Base-by-base conservation (phyloP, 1,284 basidiomycete genomes). In the Ganoderma lucidum region DNA sequence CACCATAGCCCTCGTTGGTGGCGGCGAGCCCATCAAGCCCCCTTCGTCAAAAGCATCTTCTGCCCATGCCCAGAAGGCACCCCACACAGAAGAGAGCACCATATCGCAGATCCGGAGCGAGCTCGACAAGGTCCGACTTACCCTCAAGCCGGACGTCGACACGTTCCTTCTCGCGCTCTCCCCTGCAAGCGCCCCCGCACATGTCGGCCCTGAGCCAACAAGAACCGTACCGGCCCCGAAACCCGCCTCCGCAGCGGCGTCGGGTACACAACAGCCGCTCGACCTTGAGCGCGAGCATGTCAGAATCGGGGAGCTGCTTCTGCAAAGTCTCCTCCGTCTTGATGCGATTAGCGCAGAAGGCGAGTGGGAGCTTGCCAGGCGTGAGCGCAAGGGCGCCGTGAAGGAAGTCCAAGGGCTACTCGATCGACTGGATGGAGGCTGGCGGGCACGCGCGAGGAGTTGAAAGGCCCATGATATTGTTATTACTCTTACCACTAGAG, bases 251-350 rank as follows among this genome's bases (percentile, higher is more conserved):
- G 62, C 71, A 23, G 56, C 65, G 9, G 48, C 53, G 5, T 70
- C 68, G 23, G 67, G 68, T 37, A 62, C 73, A 37, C 68, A 68
- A 17, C 65, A 65, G 39, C 72, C 71, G 30, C 71, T 75, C 51
- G 64, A 77, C 51, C 67, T 78, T 63, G 77, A 79, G 41, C 83
- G 81, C 65, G 90, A 92, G 71, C 90, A 92, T 73, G 78, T 82
- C 14, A 85, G 91, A 12, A 80, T 94, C 59, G 89, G 87, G 28
- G 93, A 94, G 79, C 80, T 93, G 64, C 84, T 96, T 35, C 83
- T 96, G 35, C 94, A 96, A 79, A 85, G 88, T 17, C 83, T 96
- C 32, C 84, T 96, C 9, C 87, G 92, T 53, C 82, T 96, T 37
- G 94, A 96, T 76, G 90, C 90, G 63, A 84, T 95, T 75, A 81